These are phyloP conservation scores for Plantago major DNA, from an alignment of 257 asterid genomes.

Conservation along the genomic window DNA sequence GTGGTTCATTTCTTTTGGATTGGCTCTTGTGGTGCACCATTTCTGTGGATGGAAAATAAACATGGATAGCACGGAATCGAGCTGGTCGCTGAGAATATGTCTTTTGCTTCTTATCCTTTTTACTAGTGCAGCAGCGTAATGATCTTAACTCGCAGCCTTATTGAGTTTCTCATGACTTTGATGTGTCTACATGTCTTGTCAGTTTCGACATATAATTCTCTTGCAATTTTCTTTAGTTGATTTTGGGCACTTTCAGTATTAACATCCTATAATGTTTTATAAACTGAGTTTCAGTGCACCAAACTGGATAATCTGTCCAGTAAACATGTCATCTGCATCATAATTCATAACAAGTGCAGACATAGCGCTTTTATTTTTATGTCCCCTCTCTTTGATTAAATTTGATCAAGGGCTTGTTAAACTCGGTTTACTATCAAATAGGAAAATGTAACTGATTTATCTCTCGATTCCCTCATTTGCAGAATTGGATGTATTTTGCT, in stretches of 20 bases:
- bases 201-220: neutral
- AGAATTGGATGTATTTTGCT: conserved; percentile 91
- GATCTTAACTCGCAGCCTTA: conserved; percentile 23
- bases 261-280: too few species aligned
- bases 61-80: conserved; percentile 40
- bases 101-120: conserved; percentile 61
- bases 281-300: too few species aligned
- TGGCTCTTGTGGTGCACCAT: conserved; percentile 63
- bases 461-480: conserved; percentile 23
- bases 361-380: too few species aligned
- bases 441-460: neutral
- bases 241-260: too few species aligned
- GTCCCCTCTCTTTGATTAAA: too few species aligned
- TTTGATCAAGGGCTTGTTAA: too few species aligned
- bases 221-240: too few species aligned
- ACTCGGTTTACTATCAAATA: too few species aligned
- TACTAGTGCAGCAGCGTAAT: conserved; percentile 82
- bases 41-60: conserved; percentile 79
- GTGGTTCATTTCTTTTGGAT: conserved; percentile 86
- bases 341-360: too few species aligned
- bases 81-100: conserved; percentile 58
- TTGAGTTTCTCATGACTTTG: neutral
- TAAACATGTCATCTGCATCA: too few species aligned
- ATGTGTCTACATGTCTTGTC: neutral
- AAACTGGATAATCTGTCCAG: too few species aligned